phyloP scores from a whole-genome alignment of 352 stramenopile genomes.

The Phytophthora syringae region DNA sequence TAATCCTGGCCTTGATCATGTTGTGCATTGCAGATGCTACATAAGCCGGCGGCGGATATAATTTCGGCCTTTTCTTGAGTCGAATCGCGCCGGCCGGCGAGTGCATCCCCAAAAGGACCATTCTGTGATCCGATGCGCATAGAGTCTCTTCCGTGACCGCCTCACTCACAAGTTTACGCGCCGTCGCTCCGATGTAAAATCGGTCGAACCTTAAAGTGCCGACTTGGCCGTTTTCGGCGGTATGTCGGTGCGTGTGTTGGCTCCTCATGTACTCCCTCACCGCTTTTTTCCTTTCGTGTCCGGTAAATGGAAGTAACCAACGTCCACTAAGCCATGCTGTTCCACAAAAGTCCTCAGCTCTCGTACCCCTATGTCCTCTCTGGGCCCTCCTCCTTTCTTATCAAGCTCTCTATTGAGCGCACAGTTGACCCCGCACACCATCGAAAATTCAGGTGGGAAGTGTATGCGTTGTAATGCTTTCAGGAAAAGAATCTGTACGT shows the following conservation, averaged over 20 bases:
- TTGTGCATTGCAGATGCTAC: neutral
- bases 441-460: neutral
- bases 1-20: neutral
- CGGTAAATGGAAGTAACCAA: neutral
- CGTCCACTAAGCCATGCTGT: neutral
- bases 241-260: conserved; percentile 6
- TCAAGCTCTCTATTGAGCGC: neutral
- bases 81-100: neutral
- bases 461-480: neutral
- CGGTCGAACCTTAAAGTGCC: conserved; percentile 2
- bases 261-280: neutral
- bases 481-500: neutral
- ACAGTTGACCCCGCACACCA: conserved; percentile 15
- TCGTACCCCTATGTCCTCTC: neutral
- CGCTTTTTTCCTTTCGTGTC: neutral
- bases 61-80: too few relatives aligned
- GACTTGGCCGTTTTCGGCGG: neutral
- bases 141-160: neutral
- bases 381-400: neutral
- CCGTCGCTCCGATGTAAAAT: neutral
- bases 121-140: neutral
- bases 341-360: neutral
- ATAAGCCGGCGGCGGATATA: neutral
- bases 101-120: neutral
- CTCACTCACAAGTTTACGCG: neutral